A percentile compares a stretch with the other conserved stretches of the same genome.
Conservation (phyloP, 202 grass and related monocot genomes). For the Brachypodium distachyon region DNA sequence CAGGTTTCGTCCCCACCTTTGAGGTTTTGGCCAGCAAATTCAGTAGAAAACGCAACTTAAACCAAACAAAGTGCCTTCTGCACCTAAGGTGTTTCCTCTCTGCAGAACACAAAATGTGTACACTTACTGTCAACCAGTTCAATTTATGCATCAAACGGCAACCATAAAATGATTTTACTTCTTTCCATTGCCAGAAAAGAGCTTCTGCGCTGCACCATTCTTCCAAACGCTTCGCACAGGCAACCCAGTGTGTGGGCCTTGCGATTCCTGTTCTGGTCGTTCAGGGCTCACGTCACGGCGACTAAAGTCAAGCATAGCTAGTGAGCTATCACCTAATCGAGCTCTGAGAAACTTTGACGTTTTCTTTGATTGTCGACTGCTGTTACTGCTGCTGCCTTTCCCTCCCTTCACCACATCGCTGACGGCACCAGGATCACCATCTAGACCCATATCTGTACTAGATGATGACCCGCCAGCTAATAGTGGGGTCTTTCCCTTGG, state of each 20-base stretch:
- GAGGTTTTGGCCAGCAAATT: neutral
- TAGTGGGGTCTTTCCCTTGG: slow-evolving; percentile 33
- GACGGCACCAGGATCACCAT: neutral
- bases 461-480: slow-evolving; percentile 11
- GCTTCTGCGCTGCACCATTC: slow-evolving; percentile 53
- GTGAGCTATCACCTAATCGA: slow-evolving; percentile 66
- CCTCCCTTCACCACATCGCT: slow-evolving; percentile 13
- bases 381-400: neutral
- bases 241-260: neutral
- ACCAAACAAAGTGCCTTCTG: neutral
- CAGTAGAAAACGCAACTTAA: neutral
- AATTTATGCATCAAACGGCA: neutral
- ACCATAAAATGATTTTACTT: slow-evolving; percentile 16
- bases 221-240: slow-evolving; percentile 63
- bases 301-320: slow-evolving; percentile 46
- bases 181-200: slow-evolving; percentile 34
- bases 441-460: slow-evolving; percentile 7
- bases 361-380: slow-evolving; percentile 59
- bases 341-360: slow-evolving; percentile 74
- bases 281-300: slow-evolving; percentile 16
- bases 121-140: neutral
- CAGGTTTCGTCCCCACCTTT: neutral
- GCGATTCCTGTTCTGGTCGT: slow-evolving; percentile 17
- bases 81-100: neutral
- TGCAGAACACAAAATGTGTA: neutral